Conservation (phyloP, 2,329 filamentous ascomycete species). For the Microdochium nivale region DNA sequence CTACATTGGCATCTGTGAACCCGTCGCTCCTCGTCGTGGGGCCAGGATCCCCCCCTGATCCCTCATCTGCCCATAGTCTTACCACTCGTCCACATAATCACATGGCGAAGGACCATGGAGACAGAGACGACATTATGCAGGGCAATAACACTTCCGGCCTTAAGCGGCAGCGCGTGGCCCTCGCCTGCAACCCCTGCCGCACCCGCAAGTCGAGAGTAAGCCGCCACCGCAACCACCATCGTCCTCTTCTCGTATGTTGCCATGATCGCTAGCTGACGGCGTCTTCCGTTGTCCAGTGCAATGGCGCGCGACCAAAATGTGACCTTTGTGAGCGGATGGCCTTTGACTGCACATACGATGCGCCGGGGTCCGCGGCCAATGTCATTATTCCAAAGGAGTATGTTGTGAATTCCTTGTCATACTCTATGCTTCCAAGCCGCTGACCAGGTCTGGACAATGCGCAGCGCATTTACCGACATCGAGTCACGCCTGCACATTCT, state of each 20-base stretch:
- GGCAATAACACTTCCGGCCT: background rate
- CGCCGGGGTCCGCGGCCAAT: background rate
- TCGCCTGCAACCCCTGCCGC: background rate
- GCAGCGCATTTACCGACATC: background rate
- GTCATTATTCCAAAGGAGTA: background rate
- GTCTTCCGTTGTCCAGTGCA: background rate
- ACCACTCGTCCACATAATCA: background rate
- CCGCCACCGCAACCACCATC: background rate
- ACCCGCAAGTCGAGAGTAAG: background rate
- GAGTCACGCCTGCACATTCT: background rate
- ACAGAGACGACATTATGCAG: background rate
- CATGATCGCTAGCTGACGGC: background rate
- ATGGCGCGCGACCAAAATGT: background rate
- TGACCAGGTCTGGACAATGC: background rate
- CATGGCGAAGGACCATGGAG: background rate
- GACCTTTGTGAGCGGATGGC: background rate
- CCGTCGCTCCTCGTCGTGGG: no score
- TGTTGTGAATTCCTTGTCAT: background rate
- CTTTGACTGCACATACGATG: conserved; percentile 1
- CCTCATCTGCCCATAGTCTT: no score
- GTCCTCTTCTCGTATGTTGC: background rate
- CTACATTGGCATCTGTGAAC: no score
- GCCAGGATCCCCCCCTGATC: no score
- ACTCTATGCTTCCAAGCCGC: background rate
- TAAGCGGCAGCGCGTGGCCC: background rate